Base-by-base conservation (phyloP, 495 filamentous ascomycete genomes). In the Penicillium cosmopolitanum region DNA sequence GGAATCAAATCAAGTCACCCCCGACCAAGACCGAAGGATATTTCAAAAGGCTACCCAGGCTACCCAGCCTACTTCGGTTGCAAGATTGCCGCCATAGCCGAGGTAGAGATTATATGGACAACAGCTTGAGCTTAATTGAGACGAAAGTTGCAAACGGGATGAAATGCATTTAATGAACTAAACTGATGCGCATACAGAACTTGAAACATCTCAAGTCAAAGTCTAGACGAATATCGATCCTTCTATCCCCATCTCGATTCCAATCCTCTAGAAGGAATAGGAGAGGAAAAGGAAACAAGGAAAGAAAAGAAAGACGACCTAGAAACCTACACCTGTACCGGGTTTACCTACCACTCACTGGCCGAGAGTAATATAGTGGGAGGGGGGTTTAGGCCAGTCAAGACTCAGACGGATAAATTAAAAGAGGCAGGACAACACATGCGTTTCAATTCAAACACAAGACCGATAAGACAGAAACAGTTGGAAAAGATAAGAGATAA, bases 371-470 rank as follows among this genome's bases (percentile, higher is more conserved):
- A 44, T 9, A 28, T 48, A 6, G 19, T 28, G 33, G 12, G n/a
- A 25, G 7, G 36, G 28, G 19, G 43, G 0, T 31, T 31, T 31
- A 31, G 7, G 50, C 10, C 34, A 40, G 36, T 44, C 34, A 31
- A 54, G 31, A 40, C 52, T 54, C 35, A 34, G 31, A 23, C n/a
- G 35, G 19, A 58, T 51, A 48, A 38, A 50, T 47, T 57, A 50
- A 61, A 50, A 61, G 21, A 34, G 36, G 51, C 51, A 38, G 62
- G 58, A 70, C 66, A 70, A 51, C 59, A 70, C 51, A 70, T 73
- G 73, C 65, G 67, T 62, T 71, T 67, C 55, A 67, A 64, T 66
- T 68, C 16, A 68, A 67, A 64, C 61, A 65, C 61, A 60, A 51
- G 57, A 66, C 57, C 63, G 53, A 61, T 63, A 65, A 67, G 34